These are phyloP conservation scores for Globisporangium spiculum DNA, from an alignment of 352 stramenopile genomes.

Conservation along the genomic window DNA sequence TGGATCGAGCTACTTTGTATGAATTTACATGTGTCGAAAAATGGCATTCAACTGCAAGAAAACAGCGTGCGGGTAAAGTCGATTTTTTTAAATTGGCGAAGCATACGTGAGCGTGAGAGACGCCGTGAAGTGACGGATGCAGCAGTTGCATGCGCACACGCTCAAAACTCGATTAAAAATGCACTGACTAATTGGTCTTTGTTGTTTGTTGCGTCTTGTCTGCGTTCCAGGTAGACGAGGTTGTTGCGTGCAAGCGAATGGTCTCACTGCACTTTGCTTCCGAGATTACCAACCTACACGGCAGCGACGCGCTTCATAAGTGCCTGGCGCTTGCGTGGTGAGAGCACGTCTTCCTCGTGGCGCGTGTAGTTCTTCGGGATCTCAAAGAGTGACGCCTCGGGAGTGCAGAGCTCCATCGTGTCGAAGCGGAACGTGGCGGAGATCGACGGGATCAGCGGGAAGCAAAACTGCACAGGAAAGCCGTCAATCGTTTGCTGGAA, in stretches of 20 bases:
- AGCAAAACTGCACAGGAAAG: slow-evolving; percentile 74
- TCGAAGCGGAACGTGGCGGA: slow-evolving; percentile 62
- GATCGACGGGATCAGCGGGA: slow-evolving; percentile 59
- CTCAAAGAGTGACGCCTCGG: slow-evolving; percentile 26
- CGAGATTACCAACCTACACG: slow-evolving; percentile 20
- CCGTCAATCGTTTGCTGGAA: slow-evolving; percentile 40
- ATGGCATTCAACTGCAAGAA: neutral
- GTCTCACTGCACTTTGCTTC: neutral
- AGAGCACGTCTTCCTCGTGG: slow-evolving; percentile 43
- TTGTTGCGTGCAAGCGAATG: neutral
- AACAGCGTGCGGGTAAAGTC: neutral
- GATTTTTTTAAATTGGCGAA: neutral
- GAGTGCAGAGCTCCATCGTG: slow-evolving; percentile 40
- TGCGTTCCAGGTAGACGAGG: neutral
- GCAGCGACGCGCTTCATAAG: slow-evolving; percentile 58
- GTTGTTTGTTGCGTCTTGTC: neutral
- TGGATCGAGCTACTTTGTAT: neutral
- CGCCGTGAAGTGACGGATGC: neutral
- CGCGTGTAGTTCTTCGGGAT: slow-evolving; percentile 34
- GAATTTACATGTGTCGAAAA: neutral
- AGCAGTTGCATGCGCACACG: neutral
- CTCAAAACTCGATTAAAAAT: neutral
- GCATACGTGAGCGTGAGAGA: neutral
- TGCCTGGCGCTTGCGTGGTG: slow-evolving; percentile 50
- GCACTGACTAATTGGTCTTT: neutral